A percentile compares a stretch with the other conserved stretches of the same genome.
Evolutionary conservation across 495 filamentous ascomycete species (phyloP).

Genomic region (Aspergillus egyptiacus): DNA sequence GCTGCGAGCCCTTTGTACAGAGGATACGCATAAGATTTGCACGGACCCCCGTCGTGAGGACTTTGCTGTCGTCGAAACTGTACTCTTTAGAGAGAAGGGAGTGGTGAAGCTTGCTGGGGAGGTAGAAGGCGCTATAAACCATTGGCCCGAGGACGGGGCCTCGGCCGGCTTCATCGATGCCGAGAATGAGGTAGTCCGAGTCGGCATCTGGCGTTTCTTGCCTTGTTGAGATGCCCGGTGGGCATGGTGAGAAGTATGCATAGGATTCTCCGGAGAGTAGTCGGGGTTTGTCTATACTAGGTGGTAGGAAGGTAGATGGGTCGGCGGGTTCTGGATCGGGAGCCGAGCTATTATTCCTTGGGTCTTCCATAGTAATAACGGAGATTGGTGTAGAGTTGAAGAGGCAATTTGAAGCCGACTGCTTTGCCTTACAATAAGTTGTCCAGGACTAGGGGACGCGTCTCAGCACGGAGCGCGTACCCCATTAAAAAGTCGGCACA

Average conservation of each 20-base stretch:
- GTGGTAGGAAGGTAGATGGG: constrained; percentile 58
- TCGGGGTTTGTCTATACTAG: constrained; percentile 58
- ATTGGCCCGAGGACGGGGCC: constrained; percentile 95
- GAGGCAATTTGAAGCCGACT: neutral
- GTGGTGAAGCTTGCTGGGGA: constrained; percentile 60
- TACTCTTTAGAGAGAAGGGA: constrained; percentile 68
- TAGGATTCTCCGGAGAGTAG: constrained; percentile 73
- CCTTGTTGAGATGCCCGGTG: constrained; percentile 35
- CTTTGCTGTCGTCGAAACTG: constrained; percentile 90
- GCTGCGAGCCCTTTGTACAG: constrained; percentile 58
- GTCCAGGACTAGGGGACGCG: neutral
- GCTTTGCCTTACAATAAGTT: too few species aligned
- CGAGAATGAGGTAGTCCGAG: constrained; percentile 52
- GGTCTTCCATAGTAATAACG: neutral
- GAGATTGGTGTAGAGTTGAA: neutral
- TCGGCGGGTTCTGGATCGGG: constrained; percentile 28
- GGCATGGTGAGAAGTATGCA: constrained; percentile 74
- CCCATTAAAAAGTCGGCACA: neutral
- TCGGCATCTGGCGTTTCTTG: neutral
- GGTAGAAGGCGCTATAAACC: constrained; percentile 91
- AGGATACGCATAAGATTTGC: constrained; percentile 68
- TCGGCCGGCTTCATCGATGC: constrained; percentile 92
- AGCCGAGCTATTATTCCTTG: neutral
- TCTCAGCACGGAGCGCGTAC: neutral
- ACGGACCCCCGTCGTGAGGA: constrained; percentile 66